Evolutionary conservation across 306 rosid species (phyloP), one percentile per base, ranked within the genome.

Genomic region (Acacia confusa): DNA sequence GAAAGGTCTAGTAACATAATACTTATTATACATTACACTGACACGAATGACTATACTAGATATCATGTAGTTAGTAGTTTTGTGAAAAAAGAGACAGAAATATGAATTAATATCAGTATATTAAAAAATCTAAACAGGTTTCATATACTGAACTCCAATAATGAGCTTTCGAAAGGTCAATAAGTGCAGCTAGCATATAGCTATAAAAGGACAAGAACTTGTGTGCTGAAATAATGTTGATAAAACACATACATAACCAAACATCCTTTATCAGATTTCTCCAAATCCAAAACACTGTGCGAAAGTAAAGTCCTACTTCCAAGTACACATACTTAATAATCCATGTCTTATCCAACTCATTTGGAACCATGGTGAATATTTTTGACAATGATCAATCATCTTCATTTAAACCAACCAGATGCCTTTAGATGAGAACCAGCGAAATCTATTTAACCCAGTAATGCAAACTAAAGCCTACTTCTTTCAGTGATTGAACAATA

Each of bases 201-300:
- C 64, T 22, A 57, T 73, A 67, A 65, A 74, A 25, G 14, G 72
- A 72, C 71, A 15, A 28, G 71, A 75, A 78, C 76, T 72, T 71
- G 27, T 67, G 72, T 50, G 48, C 11, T 72, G 4, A 9, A 32
- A 76, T 14, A 57, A 41, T 78, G 44, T 16, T 16, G 67, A 28
- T 60, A 78, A 47, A 71, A 16, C 50, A 30, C 1, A 27, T 17
- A 20, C 3, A 47, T 3, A 72, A 47, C 61, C 27, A 74, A 73
- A 60, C 48, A 75, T 30, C 15, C 36, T 24, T 44, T 60, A 44
- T 16, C 41, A 41, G 50, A 27, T 24, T 61, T 58, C 43, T n/a
- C 30, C 14, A 22, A 72, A 60, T 61, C 75, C n/a, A 19, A 11
- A n/a, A 10, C 32, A n/a, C 52, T 69, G 53, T 8, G 38, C 15